Evolutionary conservation across 2,329 filamentous ascomycete species (phyloP).

Genomic region (Fusarium sp.): DNA sequence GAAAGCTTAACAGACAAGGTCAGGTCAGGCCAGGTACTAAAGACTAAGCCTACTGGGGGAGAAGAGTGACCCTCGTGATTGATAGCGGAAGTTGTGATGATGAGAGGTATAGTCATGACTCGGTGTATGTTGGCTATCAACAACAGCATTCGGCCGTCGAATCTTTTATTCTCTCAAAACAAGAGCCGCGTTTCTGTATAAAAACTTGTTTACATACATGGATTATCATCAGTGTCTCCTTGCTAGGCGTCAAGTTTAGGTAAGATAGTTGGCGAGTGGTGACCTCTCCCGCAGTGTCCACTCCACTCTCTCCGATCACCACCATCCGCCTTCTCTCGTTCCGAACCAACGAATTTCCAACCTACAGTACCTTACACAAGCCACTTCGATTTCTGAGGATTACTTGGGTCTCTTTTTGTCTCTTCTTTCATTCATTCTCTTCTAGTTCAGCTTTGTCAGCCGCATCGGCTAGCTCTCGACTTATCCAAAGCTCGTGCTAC

Average conservation of each 20-base stretch:
- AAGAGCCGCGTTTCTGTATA: not conserved
- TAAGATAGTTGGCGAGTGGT: constrained; percentile 35
- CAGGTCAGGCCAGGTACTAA: constrained; percentile 22
- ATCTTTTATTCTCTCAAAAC: not conserved
- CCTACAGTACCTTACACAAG: constrained; percentile 19
- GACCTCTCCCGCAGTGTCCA: too few species aligned
- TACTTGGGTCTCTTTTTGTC: constrained; percentile 15
- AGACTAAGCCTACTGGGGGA: constrained; percentile 21
- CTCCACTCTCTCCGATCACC: too few species aligned
- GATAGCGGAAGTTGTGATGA: constrained; percentile 27
- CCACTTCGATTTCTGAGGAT: constrained; percentile 34
- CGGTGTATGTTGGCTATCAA: constrained; percentile 13
- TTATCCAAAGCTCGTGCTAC: constrained; percentile 35
- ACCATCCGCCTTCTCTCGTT: constrained; percentile 31
- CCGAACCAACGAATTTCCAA: constrained; percentile 6
- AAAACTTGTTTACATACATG: not conserved
- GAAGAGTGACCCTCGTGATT: constrained; percentile 39
- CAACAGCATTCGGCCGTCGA: constrained; percentile 5
- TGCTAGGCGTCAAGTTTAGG: not conserved
- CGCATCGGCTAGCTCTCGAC: constrained; percentile 10
- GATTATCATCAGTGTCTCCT: not conserved
- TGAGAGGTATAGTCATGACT: constrained; percentile 30
- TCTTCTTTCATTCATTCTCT: constrained; percentile 1
- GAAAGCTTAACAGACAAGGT: constrained; percentile 31
- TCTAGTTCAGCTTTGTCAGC: not conserved